These are phyloP conservation scores for Plantago elongata DNA, from an alignment of 257 asterid species.

Conservation along the genomic window DNA sequence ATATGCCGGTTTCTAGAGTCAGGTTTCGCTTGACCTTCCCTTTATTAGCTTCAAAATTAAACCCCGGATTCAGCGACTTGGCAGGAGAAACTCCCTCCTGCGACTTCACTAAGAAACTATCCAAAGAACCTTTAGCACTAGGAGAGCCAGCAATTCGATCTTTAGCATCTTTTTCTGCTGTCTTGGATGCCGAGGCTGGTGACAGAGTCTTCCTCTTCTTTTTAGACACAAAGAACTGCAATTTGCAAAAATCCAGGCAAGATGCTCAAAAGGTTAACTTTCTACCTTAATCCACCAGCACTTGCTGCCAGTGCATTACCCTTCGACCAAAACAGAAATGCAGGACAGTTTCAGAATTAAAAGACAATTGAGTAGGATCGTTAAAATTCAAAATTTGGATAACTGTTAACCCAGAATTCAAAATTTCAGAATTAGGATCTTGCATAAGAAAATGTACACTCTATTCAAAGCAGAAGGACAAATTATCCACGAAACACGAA, in stretches of 20 bases:
- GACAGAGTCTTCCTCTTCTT: constrained; percentile 79
- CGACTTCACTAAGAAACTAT: constrained; percentile 43
- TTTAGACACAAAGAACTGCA: constrained; percentile 74
- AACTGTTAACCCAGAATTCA: neutral
- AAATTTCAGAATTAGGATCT: neutral
- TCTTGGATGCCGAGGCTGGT: constrained; percentile 52
- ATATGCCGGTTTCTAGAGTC: constrained; percentile 40
- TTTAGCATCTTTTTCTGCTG: constrained; percentile 51
- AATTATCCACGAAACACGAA: too few species aligned
- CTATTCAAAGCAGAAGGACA: too few species aligned
- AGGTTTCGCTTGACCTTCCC: constrained; percentile 53
- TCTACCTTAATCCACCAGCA: too few species aligned
- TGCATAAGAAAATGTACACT: neutral
- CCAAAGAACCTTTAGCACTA: constrained; percentile 61
- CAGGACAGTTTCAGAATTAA: neutral
- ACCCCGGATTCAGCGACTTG: constrained; percentile 26
- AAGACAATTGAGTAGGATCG: too few species aligned
- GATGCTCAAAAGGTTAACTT: neutral
- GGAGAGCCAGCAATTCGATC: constrained; percentile 54
- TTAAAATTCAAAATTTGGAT: neutral
- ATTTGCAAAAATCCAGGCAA: neutral
- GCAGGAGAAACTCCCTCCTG: constrained; percentile 36
- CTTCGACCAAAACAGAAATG: neutral
- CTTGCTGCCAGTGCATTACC: neutral
- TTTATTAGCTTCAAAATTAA: constrained; percentile 27